Evolutionary conservation across 2,329 filamentous ascomycete species (phyloP), one percentile per base, ranked within the genome.

Genomic region (Diaporthe humulicola): DNA sequence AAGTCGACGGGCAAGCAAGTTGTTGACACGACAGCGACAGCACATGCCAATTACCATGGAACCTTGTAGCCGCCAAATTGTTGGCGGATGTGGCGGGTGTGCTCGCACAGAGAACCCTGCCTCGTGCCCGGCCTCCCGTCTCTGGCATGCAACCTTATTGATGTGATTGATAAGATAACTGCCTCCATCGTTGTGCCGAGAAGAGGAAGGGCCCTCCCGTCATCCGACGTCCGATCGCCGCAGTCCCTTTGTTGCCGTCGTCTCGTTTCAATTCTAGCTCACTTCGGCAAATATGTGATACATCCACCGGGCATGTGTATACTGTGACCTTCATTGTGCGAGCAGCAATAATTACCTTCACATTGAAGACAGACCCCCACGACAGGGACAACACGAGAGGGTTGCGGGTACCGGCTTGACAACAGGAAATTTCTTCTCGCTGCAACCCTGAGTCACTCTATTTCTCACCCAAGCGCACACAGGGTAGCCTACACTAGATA

Each of bases 121-220:
- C 64, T 69, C 12, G 4, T 19, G 42, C 15, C 48, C 45, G 22
- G 1, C 22, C 45, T 22, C 42, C 42, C 45, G 61, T 36, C 61
- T 38, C 28, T 54, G 45, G 45, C 30, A 67, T 38, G 64, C 64
- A 38, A 67, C 45, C 45, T 48, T 22, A 8, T 19, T 69, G 64
- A 69, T 69, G 64, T 22, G 64, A 69, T 69, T 54, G 64, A 69
- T 69, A 69, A 69, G 64, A 69, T 69, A 69, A 54, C 64, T 17
- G 15, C 40, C 64, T n/a, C n/a, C 33, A 30, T 54, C n/a, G n/a
- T 50, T 36, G 33, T 40, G 64, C 64, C 64, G 64, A 54, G 48
- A 2, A 69, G 30, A 69, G 48, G 64, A 22, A 69, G 48, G 64
- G 64, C n/a, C 6, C 22, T 52, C 48, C 64, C 64, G 64, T 38